These are phyloP conservation scores for Fusarium circinatum DNA, from an alignment of 2,329 filamentous ascomycete species.

Conservation along the genomic window DNA sequence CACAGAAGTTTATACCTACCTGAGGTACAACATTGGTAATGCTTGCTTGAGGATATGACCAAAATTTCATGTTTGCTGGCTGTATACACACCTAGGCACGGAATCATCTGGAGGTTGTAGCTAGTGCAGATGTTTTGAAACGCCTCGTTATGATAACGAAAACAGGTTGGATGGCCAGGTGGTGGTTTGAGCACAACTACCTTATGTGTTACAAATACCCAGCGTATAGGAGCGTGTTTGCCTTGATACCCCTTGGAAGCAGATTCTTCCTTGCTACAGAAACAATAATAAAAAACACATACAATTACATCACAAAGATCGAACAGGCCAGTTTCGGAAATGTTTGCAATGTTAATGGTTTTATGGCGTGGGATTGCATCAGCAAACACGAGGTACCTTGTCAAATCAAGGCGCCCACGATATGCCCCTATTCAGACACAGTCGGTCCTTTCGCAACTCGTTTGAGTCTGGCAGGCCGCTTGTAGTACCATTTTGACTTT, in stretches of 20 bases:
- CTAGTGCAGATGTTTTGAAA: constrained; percentile 4
- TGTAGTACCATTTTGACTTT: constrained; percentile 11
- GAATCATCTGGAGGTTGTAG: neutral
- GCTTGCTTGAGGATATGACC: neutral
- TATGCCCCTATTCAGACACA: neutral
- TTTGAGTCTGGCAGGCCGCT: constrained; percentile 1
- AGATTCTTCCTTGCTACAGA: neutral
- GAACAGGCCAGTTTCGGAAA: neutral
- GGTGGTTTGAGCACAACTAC: neutral
- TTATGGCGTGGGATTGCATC: neutral
- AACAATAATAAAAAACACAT: neutral
- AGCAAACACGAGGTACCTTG: neutral
- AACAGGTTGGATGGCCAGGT: neutral
- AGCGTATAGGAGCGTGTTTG: constrained; percentile 1
- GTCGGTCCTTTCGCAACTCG: constrained; percentile 19
- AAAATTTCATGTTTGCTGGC: neutral
- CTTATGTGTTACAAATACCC: neutral
- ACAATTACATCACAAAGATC: neutral
- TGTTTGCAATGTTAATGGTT: neutral
- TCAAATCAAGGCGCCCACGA: neutral
- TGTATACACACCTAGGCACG: neutral
- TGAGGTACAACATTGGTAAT: constrained; percentile 23
- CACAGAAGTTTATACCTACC: constrained; percentile 71
- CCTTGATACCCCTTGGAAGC: constrained; percentile 37
- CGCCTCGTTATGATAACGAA: constrained; percentile 31